Evolutionary conservation across 352 stramenopile genomes (phyloP).

Genomic region (Halophytophthora batemanensis): DNA sequence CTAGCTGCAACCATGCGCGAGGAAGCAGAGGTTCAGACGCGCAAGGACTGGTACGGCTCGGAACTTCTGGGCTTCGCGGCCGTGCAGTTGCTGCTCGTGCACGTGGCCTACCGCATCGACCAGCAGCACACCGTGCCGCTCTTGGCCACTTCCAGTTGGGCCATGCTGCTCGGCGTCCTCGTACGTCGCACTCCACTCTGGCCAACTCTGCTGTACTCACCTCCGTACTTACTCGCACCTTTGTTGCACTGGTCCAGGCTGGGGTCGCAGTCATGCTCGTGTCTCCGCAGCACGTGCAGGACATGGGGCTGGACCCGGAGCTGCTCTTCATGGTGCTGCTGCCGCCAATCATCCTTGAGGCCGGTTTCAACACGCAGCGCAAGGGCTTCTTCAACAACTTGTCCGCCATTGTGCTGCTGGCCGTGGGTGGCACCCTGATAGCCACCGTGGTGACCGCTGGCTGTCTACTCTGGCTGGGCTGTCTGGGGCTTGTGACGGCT

Average conservation of each 20-base stretch:
- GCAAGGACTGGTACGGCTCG: slow-evolving; percentile 36
- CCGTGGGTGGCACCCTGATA: slow-evolving; percentile 50
- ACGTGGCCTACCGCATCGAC: slow-evolving; percentile 60
- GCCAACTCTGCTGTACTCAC: neutral
- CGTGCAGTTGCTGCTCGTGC: slow-evolving; percentile 47
- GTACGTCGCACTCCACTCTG: slow-evolving; percentile 16
- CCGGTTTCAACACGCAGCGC: slow-evolving; percentile 60
- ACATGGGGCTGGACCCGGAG: slow-evolving; percentile 38
- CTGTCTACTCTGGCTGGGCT: slow-evolving; percentile 40
- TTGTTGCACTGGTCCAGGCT: neutral
- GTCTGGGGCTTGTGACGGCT: slow-evolving; percentile 30
- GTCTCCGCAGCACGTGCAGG: slow-evolving; percentile 21
- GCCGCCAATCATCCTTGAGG: slow-evolving; percentile 65
- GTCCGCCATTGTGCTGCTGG: slow-evolving; percentile 34
- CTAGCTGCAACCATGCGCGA: neutral
- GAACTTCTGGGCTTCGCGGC: slow-evolving; percentile 48
- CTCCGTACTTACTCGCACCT: no score
- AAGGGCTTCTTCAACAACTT: slow-evolving; percentile 59
- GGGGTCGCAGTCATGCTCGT: no score
- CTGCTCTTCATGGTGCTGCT: slow-evolving; percentile 59
- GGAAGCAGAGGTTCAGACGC: neutral
- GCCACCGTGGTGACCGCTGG: slow-evolving; percentile 45
- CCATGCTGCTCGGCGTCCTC: slow-evolving; percentile 47
- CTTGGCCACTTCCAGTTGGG: slow-evolving; percentile 48
- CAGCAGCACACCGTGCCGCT: slow-evolving; percentile 28